These are phyloP conservation scores for Anethum foeniculum DNA, from an alignment of 140 eudicot genomes.

Conservation along the genomic window DNA sequence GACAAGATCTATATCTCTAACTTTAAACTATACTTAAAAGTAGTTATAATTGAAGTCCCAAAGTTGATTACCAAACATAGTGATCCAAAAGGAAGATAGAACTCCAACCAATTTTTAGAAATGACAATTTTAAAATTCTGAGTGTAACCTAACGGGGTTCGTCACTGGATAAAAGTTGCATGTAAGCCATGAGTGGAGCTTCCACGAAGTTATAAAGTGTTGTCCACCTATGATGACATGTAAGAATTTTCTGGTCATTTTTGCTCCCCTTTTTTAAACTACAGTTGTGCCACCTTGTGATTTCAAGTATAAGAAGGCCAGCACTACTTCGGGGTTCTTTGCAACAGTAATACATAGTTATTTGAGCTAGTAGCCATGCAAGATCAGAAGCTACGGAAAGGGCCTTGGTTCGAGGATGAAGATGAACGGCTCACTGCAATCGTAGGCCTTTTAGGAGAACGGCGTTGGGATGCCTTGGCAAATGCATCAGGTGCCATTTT, in stretches of 20 bases:
- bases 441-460: slow-evolving; percentile 55
- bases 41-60: neutral
- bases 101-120: slow-evolving; percentile 18
- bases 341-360: slow-evolving; percentile 4
- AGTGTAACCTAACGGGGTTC: slow-evolving; percentile 14
- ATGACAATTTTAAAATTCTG: slow-evolving; percentile 29
- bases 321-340: neutral
- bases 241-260: slow-evolving; percentile 11
- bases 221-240: slow-evolving; percentile 39
- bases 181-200: slow-evolving; percentile 36
- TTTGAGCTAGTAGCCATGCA: slow-evolving; percentile 22
- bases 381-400: slow-evolving; percentile 48
- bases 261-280: neutral
- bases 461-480: slow-evolving; percentile 84
- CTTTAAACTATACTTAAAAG: neutral
- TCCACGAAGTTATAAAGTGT: slow-evolving; percentile 35
- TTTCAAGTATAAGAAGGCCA: slow-evolving; percentile 21
- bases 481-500: slow-evolving; percentile 51
- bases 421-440: slow-evolving; percentile 38
- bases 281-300: slow-evolving; percentile 8
- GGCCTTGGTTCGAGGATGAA: slow-evolving; percentile 81
- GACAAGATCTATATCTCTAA: slow-evolving; percentile 10
- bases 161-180: slow-evolving; percentile 13
- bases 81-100: slow-evolving; percentile 29
- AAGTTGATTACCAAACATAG: slow-evolving; percentile 24